Evolutionary conservation across 2,329 filamentous ascomycete species (phyloP).

Genomic region (Sporothrix pseudoabietina): DNA sequence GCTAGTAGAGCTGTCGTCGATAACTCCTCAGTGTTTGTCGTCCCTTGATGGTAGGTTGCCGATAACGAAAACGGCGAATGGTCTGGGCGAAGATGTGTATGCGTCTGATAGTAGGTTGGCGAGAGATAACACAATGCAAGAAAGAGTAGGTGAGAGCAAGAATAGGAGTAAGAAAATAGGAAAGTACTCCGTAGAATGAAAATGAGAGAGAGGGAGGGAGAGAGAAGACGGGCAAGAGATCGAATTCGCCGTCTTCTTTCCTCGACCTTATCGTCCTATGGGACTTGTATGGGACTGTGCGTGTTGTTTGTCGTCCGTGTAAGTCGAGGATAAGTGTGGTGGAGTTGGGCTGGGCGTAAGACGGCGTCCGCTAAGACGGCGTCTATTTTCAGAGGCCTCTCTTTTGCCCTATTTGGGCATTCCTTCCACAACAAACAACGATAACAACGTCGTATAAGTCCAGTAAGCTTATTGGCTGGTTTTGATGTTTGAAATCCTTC

Average conservation of each 20-base stretch:
- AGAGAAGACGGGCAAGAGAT: no score
- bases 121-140: background rate
- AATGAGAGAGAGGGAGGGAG: background rate
- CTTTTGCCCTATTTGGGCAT: background rate
- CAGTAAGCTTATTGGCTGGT: slow-evolving; percentile 14
- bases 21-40: background rate
- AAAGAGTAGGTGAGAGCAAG: background rate
- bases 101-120: background rate
- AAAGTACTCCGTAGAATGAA: background rate
- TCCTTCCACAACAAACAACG: background rate
- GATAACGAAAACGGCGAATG: slow-evolving; percentile 23
- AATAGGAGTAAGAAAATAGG: background rate
- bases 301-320: background rate
- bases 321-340: background rate
- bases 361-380: slow-evolving; percentile 9
- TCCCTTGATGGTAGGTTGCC: background rate
- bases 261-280: background rate
- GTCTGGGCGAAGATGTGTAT: background rate
- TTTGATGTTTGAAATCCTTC: background rate
- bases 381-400: background rate
- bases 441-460: slow-evolving; percentile 23
- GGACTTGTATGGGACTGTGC: background rate
- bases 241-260: slow-evolving; percentile 15
- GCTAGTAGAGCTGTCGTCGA: background rate
- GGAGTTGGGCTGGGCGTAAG: slow-evolving; percentile 5